A percentile compares a stretch with the other conserved stretches of the same genome.
These are phyloP conservation scores for Hura crepitans DNA, from an alignment of 441 rosid genomes.

Conservation along the genomic window DNA sequence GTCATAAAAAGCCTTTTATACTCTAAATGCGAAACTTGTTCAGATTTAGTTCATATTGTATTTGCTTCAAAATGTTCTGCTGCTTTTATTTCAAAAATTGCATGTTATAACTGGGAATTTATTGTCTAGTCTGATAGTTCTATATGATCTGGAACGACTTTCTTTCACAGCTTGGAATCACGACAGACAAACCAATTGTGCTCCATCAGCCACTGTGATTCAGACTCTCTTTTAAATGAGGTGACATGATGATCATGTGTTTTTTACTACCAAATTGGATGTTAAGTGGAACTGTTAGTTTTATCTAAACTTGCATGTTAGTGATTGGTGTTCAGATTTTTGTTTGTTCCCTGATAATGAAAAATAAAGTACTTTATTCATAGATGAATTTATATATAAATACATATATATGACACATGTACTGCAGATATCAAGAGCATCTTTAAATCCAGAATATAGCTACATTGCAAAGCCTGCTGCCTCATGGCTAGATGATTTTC, in stretches of 20 bases:
- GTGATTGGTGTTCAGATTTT: background rate
- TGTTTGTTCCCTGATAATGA: background rate
- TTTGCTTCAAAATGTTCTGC: background rate
- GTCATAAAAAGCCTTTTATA: background rate
- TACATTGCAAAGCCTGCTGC: slow-evolving; percentile 98
- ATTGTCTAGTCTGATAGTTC: slow-evolving; percentile 17
- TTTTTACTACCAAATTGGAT: background rate
- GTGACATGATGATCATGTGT: slow-evolving; percentile 29
- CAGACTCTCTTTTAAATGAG: slow-evolving; percentile 85
- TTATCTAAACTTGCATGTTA: background rate
- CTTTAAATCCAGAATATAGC: slow-evolving; percentile 72
- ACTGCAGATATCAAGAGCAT: slow-evolving; percentile 68
- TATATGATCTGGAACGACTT: slow-evolving; percentile 26
- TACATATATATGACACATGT: background rate
- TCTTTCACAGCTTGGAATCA: slow-evolving; percentile 71
- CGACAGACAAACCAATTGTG: slow-evolving; percentile 81
- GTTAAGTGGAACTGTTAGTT: background rate
- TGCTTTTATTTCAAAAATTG: background rate
- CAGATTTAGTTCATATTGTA: too few species aligned
- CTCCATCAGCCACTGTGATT: slow-evolving; percentile 90
- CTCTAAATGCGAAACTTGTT: background rate
- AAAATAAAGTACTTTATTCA: background rate
- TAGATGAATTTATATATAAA: background rate
- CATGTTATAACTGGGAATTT: background rate
- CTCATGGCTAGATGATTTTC: slow-evolving; percentile 96